phyloP scores from a whole-genome alignment of 768 basidiomycete genomes.

The Hortiboletus flavorubellus region DNA sequence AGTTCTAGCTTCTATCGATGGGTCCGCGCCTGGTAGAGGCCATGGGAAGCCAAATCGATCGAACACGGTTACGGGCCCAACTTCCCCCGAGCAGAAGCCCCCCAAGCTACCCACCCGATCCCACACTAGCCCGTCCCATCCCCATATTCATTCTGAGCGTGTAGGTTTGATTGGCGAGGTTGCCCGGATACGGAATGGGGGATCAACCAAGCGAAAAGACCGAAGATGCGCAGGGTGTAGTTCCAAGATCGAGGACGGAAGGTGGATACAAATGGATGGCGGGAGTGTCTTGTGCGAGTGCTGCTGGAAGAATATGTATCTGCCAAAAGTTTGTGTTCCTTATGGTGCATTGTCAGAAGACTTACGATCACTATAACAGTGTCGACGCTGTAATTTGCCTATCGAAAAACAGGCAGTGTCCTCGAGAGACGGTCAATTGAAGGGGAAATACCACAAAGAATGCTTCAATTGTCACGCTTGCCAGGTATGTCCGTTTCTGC shows the following conservation, averaged over 20 bases:
- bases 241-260: conserved; percentile 68
- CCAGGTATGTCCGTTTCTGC: conserved; percentile 46
- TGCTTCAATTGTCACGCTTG: conserved; percentile 90
- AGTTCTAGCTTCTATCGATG: conserved; percentile 30
- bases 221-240: conserved; percentile 67
- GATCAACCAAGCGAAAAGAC: conserved; percentile 31
- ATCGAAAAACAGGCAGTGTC: conserved; percentile 93
- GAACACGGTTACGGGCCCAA: conserved; percentile 49
- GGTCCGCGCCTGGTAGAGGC: conserved; percentile 14
- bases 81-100: conserved; percentile 42
- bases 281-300: conserved; percentile 77
- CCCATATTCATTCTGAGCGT: conserved; percentile 31
- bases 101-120: conserved; percentile 57
- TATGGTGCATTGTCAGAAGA: not conserved
- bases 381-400: conserved; percentile 79
- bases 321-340: conserved; percentile 67
- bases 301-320: conserved; percentile 96
- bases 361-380: conserved; percentile 42
- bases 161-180: conserved; percentile 26
- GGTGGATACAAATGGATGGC: conserved; percentile 80
- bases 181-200: conserved; percentile 31
- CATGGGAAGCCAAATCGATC: conserved; percentile 40
- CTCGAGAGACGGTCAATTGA: conserved; percentile 88
- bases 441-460: conserved; percentile 90
- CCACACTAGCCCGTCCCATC: conserved; percentile 46